These are phyloP conservation scores for Ailanthus altissimus DNA, from an alignment of 345 rosid species.

Conservation along the genomic window DNA sequence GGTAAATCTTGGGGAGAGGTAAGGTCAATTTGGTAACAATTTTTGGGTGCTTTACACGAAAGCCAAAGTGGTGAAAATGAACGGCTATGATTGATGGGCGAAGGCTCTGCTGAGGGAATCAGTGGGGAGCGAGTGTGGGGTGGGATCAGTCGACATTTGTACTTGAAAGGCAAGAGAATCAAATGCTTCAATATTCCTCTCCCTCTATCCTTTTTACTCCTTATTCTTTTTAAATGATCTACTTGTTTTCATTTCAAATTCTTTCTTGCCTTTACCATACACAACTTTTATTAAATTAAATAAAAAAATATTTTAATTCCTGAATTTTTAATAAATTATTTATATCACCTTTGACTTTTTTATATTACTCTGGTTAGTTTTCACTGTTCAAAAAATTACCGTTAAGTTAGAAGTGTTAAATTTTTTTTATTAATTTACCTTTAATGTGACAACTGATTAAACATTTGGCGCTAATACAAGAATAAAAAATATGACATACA, in stretches of 20 bases:
- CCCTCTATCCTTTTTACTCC: neutral
- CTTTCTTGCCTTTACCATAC: no score
- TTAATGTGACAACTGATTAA: no score
- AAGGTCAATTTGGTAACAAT: neutral
- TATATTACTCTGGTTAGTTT: no score
- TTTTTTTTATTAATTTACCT: no score
- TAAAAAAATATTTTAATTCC: no score
- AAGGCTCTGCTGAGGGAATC: neutral
- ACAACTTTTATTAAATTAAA: no score
- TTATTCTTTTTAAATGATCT: neutral
- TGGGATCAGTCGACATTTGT: constrained; percentile 17
- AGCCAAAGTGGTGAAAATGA: constrained; percentile 22
- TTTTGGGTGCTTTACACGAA: constrained; percentile 12
- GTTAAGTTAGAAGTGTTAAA: no score
- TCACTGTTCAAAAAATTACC: no score
- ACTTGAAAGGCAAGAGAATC: constrained; percentile 10
- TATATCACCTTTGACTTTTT: no score
- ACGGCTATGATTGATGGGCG: neutral
- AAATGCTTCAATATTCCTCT: constrained; percentile 1
- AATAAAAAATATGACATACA: no score
- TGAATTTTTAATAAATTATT: no score
- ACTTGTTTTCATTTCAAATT: neutral
- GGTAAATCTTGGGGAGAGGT: neutral
- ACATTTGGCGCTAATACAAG: no score
- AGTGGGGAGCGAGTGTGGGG: neutral